phyloP scores from a whole-genome alignment of 1,139 yeast genomes.

The Zhuliangozyma parablackwelliae region DNA sequence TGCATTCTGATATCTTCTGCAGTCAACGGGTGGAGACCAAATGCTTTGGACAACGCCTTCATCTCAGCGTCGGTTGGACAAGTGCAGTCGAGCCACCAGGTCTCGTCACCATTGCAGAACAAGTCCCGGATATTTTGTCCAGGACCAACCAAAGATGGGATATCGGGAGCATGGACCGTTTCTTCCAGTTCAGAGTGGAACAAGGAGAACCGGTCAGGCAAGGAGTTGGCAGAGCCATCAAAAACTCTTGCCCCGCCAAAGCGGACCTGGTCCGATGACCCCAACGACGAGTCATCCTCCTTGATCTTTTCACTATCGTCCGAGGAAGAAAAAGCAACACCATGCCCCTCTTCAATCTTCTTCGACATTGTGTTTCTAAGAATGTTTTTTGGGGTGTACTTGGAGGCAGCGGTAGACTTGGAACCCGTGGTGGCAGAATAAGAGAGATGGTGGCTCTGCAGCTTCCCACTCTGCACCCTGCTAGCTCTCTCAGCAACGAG shows the following conservation, averaged over 20 bases:
- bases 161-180: slow-evolving; percentile 84
- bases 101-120: slow-evolving; percentile 50
- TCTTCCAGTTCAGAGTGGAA: slow-evolving; percentile 79
- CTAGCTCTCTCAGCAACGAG: too few species aligned
- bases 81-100: slow-evolving; percentile 74
- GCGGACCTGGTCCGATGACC: slow-evolving; percentile 19
- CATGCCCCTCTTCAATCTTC: too few species aligned
- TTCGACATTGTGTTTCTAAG: slow-evolving; percentile 10
- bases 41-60: slow-evolving; percentile 38
- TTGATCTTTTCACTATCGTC: slow-evolving; percentile 2
- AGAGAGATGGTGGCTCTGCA: too few species aligned
- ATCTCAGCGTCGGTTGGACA: slow-evolving; percentile 9
- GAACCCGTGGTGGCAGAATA: background rate
- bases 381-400: slow-evolving; percentile 52
- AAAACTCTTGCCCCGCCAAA: slow-evolving; percentile 10
- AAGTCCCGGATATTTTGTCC: slow-evolving; percentile 62
- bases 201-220: slow-evolving; percentile 78
- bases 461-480: too few species aligned
- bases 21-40: slow-evolving; percentile 77
- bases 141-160: slow-evolving; percentile 66
- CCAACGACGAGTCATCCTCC: slow-evolving; percentile 1
- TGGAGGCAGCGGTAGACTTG: slow-evolving; percentile 12
- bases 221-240: slow-evolving; percentile 16
- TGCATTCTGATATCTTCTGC: slow-evolving; percentile 82
- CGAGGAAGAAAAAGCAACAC: background rate